These are phyloP conservation scores for Auriscalpium microsporum DNA, from an alignment of 768 basidiomycete species.

Conservation along the genomic window DNA sequence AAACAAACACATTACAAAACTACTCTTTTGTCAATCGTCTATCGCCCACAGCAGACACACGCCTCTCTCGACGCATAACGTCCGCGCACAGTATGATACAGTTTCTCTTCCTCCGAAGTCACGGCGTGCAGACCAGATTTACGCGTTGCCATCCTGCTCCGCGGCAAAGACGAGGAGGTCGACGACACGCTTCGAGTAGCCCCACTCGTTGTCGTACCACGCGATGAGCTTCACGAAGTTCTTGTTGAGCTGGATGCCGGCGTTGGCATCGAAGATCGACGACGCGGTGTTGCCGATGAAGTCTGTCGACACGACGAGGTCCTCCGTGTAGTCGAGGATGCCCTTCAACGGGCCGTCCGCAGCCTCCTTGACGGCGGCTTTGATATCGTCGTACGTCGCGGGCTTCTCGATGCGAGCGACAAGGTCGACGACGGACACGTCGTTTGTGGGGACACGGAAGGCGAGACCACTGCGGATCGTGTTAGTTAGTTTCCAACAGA, in stretches of 20 bases:
- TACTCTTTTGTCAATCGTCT: no score
- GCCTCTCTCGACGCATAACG: not conserved
- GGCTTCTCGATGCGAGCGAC: slow-evolving; percentile 85
- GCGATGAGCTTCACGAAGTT: slow-evolving; percentile 95
- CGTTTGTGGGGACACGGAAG: slow-evolving; percentile 95
- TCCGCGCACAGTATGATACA: not conserved
- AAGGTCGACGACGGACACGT: slow-evolving; percentile 98
- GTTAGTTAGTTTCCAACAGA: slow-evolving; percentile 3
- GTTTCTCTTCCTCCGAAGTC: not conserved
- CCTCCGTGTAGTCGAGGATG: slow-evolving; percentile 87
- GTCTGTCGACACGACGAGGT: slow-evolving; percentile 88
- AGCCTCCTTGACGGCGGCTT: slow-evolving; percentile 73
- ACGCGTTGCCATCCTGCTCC: slow-evolving; percentile 46
- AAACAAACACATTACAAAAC: no score
- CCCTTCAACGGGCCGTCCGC: slow-evolving; percentile 62
- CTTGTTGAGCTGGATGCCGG: slow-evolving; percentile 85
- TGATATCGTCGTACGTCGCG: slow-evolving; percentile 87
- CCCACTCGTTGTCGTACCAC: slow-evolving; percentile 96
- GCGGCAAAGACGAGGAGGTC: slow-evolving; percentile 82
- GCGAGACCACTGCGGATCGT: slow-evolving; percentile 59
- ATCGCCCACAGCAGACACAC: not conserved
- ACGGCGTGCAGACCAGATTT: not conserved
- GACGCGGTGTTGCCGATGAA: slow-evolving; percentile 74
- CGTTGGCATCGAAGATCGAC: slow-evolving; percentile 89
- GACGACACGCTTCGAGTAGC: slow-evolving; percentile 88